Percentiles rank a stretch among this genome's conserved stretches.
phyloP scores from a whole-genome alignment of 345 rosid genomes.

The Eucalyptus pumila region DNA sequence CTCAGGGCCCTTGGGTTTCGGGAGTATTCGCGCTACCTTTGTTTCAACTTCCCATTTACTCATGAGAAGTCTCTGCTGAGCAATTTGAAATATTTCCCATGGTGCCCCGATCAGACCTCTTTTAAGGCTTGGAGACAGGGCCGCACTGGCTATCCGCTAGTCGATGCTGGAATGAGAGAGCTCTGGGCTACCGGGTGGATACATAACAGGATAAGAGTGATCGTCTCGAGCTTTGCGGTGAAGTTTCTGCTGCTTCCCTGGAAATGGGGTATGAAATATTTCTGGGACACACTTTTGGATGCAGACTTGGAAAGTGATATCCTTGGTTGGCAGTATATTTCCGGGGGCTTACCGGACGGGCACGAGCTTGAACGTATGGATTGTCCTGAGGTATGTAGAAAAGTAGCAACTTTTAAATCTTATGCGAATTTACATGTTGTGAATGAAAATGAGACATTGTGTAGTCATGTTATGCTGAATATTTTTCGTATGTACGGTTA shows the following conservation, averaged over 20 bases:
- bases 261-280: conserved; percentile 98
- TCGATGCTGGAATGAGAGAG: conserved; percentile 98
- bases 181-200: conserved; percentile 98
- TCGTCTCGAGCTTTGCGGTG: conserved; percentile 80
- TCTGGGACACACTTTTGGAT: conserved; percentile 92
- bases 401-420: neutral
- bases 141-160: conserved; percentile 84
- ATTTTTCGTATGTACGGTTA: conserved; percentile 1
- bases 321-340: conserved; percentile 94
- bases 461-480: neutral
- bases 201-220: conserved; percentile 80
- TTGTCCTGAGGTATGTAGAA: conserved; percentile 52
- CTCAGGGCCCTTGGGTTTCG: conserved; percentile 78
- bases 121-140: conserved; percentile 98
- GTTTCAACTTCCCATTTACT: conserved; percentile 91
- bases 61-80: conserved; percentile 60
- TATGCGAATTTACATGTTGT: neutral
- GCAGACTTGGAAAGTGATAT: conserved; percentile 86
- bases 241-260: conserved; percentile 87
- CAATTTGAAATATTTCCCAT: conserved; percentile 69
- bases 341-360: conserved; percentile 91
- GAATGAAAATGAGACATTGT: neutral
- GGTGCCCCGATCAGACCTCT: conserved; percentile 41
- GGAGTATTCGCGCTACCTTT: conserved; percentile 88
- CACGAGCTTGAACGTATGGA: conserved; percentile 90